Percentiles rank a stretch among this genome's conserved stretches.
These are phyloP conservation scores for Echium plantagineum DNA, from an alignment of 257 asterid genomes.

Conservation along the genomic window DNA sequence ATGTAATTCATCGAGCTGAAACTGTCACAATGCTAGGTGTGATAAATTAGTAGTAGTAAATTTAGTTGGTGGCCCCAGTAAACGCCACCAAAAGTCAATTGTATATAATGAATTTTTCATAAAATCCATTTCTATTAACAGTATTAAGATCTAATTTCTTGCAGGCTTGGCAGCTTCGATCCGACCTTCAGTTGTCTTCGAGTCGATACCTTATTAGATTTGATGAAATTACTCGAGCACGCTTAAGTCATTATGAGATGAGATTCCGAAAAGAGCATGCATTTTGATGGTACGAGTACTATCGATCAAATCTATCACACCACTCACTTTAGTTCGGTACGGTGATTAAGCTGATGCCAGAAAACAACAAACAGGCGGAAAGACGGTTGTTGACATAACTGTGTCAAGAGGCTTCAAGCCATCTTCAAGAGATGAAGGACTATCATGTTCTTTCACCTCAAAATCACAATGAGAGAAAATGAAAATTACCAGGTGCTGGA, in stretches of 20 bases:
- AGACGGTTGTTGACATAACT: constrained; percentile 29
- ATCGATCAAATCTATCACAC: no score
- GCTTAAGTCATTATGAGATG: no score
- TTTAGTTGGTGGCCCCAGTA: constrained; percentile 22
- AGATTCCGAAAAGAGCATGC: no score
- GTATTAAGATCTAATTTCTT: constrained; percentile 13
- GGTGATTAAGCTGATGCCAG: constrained; percentile 31
- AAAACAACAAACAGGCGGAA: constrained; percentile 23
- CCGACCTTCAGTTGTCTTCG: constrained; percentile 57
- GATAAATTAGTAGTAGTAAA: not conserved
- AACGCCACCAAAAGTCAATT: constrained; percentile 42
- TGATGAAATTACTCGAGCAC: no score
- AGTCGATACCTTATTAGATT: no score
- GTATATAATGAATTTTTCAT: constrained; percentile 1
- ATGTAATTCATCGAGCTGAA: no score
- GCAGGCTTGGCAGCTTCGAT: constrained; percentile 88
- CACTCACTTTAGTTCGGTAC: no score
- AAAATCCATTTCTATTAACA: not conserved
- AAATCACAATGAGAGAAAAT: no score
- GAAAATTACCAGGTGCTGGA: not conserved
- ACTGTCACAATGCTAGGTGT: not conserved
- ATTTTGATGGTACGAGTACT: no score
- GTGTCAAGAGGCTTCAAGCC: constrained; percentile 74
- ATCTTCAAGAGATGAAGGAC: constrained; percentile 78
- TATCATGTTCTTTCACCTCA: not conserved